Evolutionary conservation across 495 filamentous ascomycete species (phyloP), one percentile per base, ranked within the genome.

Genomic region (Rhizodiscina lignyota): DNA sequence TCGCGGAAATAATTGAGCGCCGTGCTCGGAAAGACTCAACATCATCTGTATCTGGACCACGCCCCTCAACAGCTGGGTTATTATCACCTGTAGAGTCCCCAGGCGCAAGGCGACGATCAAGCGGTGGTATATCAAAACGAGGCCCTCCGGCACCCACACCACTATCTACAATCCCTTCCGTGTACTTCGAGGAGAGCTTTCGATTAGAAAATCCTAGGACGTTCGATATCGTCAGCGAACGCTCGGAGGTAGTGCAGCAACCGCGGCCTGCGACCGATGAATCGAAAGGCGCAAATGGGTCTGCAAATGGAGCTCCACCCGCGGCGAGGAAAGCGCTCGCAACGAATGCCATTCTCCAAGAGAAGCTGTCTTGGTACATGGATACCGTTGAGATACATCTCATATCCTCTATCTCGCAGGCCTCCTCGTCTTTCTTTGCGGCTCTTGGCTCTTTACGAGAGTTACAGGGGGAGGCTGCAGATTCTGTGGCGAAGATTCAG

Each of bases 291-390:
- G 53, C 62, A 12, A 86, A 82, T 59, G 80, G 78, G n/a, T 62
- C 63, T 19, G 55, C 63, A 1, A 40, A 58, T 3, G 71, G 68
- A 18, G 77, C 83, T 1, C 53, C 53, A 5, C 47, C 50, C 5
- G 54, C 52, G 10, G 65, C 63, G 21, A 68, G 89, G 29, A 94
- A 94, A 54, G 82, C 80, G 12, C 64, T 97, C 3, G 86, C 91
- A 22, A 94, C 85, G 0, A 99, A 99, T 59, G 89, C 89, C 1
- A 96, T 99, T 30, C 58, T 99, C n/a, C 89, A 99, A 51, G 89
- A 99, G 50, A 99, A 99, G 51, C 65, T 99, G 2, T 94, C 87
- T 1, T 99, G 89, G 89, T 99, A 99, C 47, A 94, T 99, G 89
- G 89, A 99, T 52, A 99, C 91, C 0, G 81, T 99, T 15, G 89